phyloP scores from a whole-genome alignment of 2,329 filamentous ascomycete species.

The Xylaria multiplex region DNA sequence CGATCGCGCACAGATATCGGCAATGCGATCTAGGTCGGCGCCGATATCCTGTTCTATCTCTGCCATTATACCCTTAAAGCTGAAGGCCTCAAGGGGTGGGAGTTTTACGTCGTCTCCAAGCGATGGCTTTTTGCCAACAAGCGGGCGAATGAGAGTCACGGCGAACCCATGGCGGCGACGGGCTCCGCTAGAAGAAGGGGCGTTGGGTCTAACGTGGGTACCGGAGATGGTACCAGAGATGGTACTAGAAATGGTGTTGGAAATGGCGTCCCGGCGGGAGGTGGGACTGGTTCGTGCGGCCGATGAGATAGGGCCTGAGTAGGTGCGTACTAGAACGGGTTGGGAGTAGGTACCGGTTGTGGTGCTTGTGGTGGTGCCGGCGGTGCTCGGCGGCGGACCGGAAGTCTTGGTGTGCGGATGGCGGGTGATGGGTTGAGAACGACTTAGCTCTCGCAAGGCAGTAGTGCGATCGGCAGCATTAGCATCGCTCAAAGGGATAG shows the following conservation, averaged over 20 bases:
- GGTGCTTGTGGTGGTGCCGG: constrained; percentile 57
- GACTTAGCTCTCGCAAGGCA: constrained; percentile 68
- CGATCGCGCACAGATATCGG: constrained; percentile 73
- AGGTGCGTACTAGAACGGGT: constrained; percentile 73
- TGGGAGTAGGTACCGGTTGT: constrained; percentile 65
- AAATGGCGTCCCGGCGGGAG: constrained; percentile 45
- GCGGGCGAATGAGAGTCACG: constrained; percentile 57
- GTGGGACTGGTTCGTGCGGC: constrained; percentile 46
- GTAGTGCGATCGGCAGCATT: constrained; percentile 67
- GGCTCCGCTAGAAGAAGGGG: constrained; percentile 37
- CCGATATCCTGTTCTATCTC: constrained; percentile 65
- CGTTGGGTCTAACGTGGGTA: constrained; percentile 41
- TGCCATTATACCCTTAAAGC: constrained; percentile 71
- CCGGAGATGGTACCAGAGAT: constrained; percentile 34
- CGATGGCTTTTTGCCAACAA: constrained; percentile 53
- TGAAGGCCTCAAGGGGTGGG: constrained; percentile 71
- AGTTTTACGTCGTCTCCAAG: constrained; percentile 56
- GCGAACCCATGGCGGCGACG: constrained; percentile 52
- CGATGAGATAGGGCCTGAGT: constrained; percentile 61
- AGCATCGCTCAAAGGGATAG: constrained; percentile 66
- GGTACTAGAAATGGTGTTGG: constrained; percentile 36
- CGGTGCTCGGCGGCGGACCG: constrained; percentile 48
- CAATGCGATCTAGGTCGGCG: constrained; percentile 71
- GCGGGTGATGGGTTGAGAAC: constrained; percentile 62
- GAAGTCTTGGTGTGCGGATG: constrained; percentile 63